These are phyloP conservation scores for Darksidea phi DNA, from an alignment of 495 filamentous ascomycete genomes.

Conservation along the genomic window DNA sequence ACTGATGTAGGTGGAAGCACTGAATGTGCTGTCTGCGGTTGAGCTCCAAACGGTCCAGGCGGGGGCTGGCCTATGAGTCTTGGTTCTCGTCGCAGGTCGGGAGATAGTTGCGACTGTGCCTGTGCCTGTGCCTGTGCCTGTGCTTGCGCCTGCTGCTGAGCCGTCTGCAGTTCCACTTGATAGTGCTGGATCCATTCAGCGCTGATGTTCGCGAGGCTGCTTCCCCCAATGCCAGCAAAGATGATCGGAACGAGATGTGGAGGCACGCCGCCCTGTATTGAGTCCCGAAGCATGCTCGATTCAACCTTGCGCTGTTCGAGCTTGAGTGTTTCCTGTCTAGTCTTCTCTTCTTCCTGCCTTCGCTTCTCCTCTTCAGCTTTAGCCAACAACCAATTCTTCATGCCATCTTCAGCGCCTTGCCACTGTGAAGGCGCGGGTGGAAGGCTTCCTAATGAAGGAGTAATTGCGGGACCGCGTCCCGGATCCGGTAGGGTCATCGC, in stretches of 20 bases:
- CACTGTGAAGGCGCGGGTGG: constrained; percentile 71
- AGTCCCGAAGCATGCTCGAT: constrained; percentile 78
- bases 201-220: constrained; percentile 58
- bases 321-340: constrained; percentile 81
- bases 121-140: constrained; percentile 39
- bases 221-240: constrained; percentile 76
- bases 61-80: constrained; percentile 43
- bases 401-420: constrained; percentile 73
- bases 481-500: constrained; percentile 62
- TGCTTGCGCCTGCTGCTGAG: constrained; percentile 53
- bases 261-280: constrained; percentile 76
- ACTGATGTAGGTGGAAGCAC: constrained; percentile 28
- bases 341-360: constrained; percentile 87
- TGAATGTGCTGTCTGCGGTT: constrained; percentile 34
- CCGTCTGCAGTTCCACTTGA: constrained; percentile 47
- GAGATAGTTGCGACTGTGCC: constrained; percentile 35
- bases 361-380: constrained; percentile 83
- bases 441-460: constrained; percentile 47
- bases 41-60: constrained; percentile 26
- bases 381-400: constrained; percentile 77
- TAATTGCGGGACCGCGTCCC: constrained; percentile 27
- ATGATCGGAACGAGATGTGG: constrained; percentile 85
- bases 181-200: constrained; percentile 76
- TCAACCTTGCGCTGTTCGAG: constrained; percentile 84
- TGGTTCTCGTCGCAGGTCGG: constrained; percentile 48